phyloP scores from a whole-genome alignment of 345 rosid species.

The Moricandia moricandioides region DNA sequence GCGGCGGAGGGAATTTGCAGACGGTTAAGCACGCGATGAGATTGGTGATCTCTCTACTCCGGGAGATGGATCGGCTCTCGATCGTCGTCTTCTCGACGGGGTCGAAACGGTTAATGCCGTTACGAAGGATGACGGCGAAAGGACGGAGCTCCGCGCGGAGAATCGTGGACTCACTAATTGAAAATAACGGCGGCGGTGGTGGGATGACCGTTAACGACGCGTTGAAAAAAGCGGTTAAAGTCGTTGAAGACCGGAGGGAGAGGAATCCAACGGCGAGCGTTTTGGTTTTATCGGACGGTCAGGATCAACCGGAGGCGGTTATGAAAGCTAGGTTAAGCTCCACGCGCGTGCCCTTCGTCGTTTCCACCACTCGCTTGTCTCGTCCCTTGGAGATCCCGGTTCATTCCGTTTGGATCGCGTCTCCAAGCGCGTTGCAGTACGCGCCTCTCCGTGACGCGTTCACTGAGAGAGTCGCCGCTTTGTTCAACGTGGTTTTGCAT shows the following conservation, averaged over 20 bases:
- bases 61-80: slow-evolving; percentile 71
- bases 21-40: slow-evolving; percentile 67
- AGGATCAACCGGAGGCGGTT: slow-evolving; percentile 42
- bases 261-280: slow-evolving; percentile 62
- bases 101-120: slow-evolving; percentile 70
- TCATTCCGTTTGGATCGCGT: slow-evolving; percentile 50
- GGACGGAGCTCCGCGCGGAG: slow-evolving; percentile 71
- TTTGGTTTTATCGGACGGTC: slow-evolving; percentile 57
- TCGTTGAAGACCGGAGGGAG: slow-evolving; percentile 82
- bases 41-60: slow-evolving; percentile 52
- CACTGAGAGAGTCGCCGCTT: slow-evolving; percentile 40
- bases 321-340: slow-evolving; percentile 24
- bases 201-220: slow-evolving; percentile 74
- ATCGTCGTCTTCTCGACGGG: slow-evolving; percentile 69
- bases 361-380: slow-evolving; percentile 62
- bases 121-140: slow-evolving; percentile 66
- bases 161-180: slow-evolving; percentile 57
- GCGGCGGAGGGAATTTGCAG: slow-evolving; percentile 43
- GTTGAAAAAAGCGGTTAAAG: slow-evolving; percentile 78
- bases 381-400: slow-evolving; percentile 48
- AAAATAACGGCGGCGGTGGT: slow-evolving; percentile 34
- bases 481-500: slow-evolving; percentile 51
- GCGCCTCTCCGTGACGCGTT: slow-evolving; percentile 54
- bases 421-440: slow-evolving; percentile 31
- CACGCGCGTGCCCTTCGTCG: slow-evolving; percentile 35